Percentiles rank a stretch among this genome's conserved stretches.
These are phyloP conservation scores for bread wheat (Triticum aestivum) DNA, from an alignment of 176 grass and related monocot genomes.

Conservation along the genomic window IWGSC_CS_RefSeq_v2.1 NC_057802.1:5884094-5884593, in stretches of 20 bases:
- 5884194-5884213: too few species aligned
- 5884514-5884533: neutral
- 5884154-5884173: too few species aligned
- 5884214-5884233: too few species aligned
- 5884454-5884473: neutral
- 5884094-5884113: too few species aligned
- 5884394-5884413: conserved; percentile 2
- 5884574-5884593: neutral
- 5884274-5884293: neutral
- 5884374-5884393: neutral
- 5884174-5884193: too few species aligned
- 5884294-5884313: neutral
- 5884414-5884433: neutral
- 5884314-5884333: neutral
- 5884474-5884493: neutral
- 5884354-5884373: neutral
- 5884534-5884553: neutral
- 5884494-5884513: neutral
- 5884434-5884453: neutral
- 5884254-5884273: neutral
- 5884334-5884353: neutral
- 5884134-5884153: too few species aligned
- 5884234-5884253: too few species aligned
- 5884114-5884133: too few species aligned
- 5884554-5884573: neutral